Percentiles rank a stretch among this genome's conserved stretches.
phyloP scores from a whole-genome alignment of 257 asterid genomes.

The Capsicum pubescens region DNA sequence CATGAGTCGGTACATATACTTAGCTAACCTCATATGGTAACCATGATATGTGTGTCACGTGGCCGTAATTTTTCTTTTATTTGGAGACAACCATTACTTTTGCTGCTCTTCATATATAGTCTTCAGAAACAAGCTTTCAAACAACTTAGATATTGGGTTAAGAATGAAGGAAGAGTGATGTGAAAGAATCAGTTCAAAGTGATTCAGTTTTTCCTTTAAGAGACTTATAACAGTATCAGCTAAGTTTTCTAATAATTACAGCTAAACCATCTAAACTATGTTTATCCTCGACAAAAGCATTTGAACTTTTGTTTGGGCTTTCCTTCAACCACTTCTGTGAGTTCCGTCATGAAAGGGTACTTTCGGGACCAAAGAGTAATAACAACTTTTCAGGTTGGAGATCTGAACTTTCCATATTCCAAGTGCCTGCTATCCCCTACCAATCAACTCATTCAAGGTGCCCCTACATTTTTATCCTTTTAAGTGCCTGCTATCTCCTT shows the following conservation, averaged over 20 bases:
- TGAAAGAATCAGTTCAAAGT: not conserved
- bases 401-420: not conserved
- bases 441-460: no score
- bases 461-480: no score
- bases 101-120: not conserved
- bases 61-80: not conserved
- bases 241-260: not conserved
- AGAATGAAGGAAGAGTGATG: not conserved
- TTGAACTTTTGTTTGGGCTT: not conserved
- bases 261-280: not conserved
- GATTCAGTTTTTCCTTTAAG: not conserved
- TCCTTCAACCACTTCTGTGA: not conserved
- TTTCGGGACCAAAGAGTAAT: not conserved
- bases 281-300: not conserved
- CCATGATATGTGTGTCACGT: not conserved
- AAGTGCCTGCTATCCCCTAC: not conserved
- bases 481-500: no score
- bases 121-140: no score
- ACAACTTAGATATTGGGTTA: not conserved
- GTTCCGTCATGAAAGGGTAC: not conserved
- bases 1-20: not conserved
- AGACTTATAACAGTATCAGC: not conserved
- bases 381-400: not conserved
- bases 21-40: not conserved
- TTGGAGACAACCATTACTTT: not conserved